Conservation (phyloP, 306 rosid genomes). For the Ormosia semicastrata region DNA sequence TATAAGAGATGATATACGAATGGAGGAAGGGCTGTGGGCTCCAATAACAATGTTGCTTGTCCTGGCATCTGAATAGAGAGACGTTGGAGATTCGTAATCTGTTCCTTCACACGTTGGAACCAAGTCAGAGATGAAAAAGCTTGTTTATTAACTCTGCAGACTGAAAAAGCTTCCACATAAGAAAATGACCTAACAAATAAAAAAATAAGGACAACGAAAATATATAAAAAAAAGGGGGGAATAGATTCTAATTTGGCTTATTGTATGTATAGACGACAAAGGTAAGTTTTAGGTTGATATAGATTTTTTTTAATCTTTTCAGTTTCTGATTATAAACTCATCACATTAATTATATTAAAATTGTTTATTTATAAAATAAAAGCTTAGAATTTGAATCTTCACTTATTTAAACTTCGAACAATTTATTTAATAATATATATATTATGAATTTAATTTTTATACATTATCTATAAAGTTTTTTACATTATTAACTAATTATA, state of each 20-base stretch:
- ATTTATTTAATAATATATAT: too few species aligned
- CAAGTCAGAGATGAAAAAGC: not conserved
- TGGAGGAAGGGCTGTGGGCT: not conserved
- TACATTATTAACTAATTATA: too few species aligned
- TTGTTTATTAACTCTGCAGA: not conserved
- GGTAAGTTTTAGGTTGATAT: not conserved
- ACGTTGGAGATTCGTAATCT: slow-evolving; percentile 43
- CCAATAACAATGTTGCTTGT: slow-evolving; percentile 30
- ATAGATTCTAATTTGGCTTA: not conserved
- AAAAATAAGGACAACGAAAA: not conserved
- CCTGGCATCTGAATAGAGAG: slow-evolving; percentile 33
- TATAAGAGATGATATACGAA: too few species aligned
- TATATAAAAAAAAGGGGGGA: not conserved
- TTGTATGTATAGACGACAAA: not conserved
- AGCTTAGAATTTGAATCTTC: not conserved
- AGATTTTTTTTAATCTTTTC: not conserved
- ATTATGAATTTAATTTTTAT: too few species aligned
- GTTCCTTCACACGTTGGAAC: slow-evolving; percentile 29
- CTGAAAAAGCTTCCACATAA: not conserved
- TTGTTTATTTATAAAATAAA: not conserved
- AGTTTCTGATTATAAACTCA: not conserved
- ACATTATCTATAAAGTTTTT: too few species aligned
- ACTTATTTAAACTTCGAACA: too few species aligned
- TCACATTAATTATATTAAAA: too few species aligned
- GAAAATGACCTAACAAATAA: slow-evolving; percentile 23